Base-by-base conservation (phyloP, 2,329 filamentous ascomycete species). In the Calonectria hongkongensis region DNA sequence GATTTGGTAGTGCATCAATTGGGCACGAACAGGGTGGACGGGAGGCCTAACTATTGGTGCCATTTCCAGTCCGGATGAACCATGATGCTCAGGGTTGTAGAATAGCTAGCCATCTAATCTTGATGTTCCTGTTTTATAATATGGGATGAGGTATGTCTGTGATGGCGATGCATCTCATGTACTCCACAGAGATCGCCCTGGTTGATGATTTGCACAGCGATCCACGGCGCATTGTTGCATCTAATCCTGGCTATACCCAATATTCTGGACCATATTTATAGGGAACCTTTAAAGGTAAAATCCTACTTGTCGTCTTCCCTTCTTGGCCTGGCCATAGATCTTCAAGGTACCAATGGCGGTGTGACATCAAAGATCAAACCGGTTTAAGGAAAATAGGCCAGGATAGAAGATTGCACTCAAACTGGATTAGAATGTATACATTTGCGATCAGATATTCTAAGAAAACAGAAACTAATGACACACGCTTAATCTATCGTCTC, bases 131-230 rank as follows among this genome's bases (percentile, higher is more conserved):
- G 7, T 13, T 58, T 58, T 28, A 10, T 4, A 3, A 41, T 58
- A 18, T n/a, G n/a, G 8, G 21, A 48, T 9, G n/a, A 48, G 45
- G n/a, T 13, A 21, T 10, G n/a, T n/a, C n/a, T n/a, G 15, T 25
- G 13, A n/a, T 8, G 12, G 15, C 27, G 33, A 8, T 6, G 30
- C 15, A 27, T 58, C n/a, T 16, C n/a, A 41, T 58, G n/a, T n/a
- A 58, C 54, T 27, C 33, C 54, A 41, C 54, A 16, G n/a, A 41
- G 4, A 41, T 27, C n/a, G 21, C 33, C 54, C 54, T 41, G 33
- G 54, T 27, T 39, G 33, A 58, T 58, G 33, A 41, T 41, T 41
- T 58, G 54, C 54, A 41, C 13, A n/a, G 8, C 18, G 33, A 58
- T 58, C 54, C 33, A 27, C 50, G 33, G 39, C 6, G 5, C 33